Conservation (phyloP, 805 yeast genomes). For the Pichia exigua region DNA sequence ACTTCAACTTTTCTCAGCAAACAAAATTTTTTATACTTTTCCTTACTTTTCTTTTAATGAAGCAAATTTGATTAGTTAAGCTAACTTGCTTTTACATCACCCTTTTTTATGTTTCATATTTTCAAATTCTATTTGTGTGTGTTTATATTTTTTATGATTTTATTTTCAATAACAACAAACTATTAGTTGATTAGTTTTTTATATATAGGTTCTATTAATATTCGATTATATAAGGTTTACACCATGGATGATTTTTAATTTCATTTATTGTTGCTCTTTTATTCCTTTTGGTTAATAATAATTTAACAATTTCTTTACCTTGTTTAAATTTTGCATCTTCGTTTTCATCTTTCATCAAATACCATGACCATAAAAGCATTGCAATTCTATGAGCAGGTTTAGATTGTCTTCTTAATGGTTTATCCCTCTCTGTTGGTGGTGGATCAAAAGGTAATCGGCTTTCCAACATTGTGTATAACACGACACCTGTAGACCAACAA, state of each 20-base stretch:
- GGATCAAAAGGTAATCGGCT: conserved; percentile 88
- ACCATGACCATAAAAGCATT: conserved; percentile 89
- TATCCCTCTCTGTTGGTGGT: conserved; percentile 47
- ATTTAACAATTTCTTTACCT: conserved; percentile 45
- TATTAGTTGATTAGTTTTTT: neutral
- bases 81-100: neutral
- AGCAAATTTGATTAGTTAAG: neutral
- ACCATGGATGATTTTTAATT: conserved; percentile 27
- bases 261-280: conserved; percentile 10
- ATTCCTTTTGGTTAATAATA: conserved; percentile 40
- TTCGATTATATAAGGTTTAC: conserved; percentile 9
- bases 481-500: conserved; percentile 91
- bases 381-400: conserved; percentile 85
- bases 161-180: neutral
- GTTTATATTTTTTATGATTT: neutral
- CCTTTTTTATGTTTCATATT: neutral
- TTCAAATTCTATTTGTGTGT: neutral
- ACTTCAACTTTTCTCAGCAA: neutral
- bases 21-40: neutral
- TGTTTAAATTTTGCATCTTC: conserved; percentile 17
- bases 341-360: conserved; percentile 31
- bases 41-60: neutral
- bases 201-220: neutral
- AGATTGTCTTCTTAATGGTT: conserved; percentile 39
- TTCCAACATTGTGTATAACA: conserved; percentile 78